Evolutionary conservation across 495 filamentous ascomycete species (phyloP), one percentile per base, ranked within the genome.

Genomic region (Lineolata rhizophorae): DNA sequence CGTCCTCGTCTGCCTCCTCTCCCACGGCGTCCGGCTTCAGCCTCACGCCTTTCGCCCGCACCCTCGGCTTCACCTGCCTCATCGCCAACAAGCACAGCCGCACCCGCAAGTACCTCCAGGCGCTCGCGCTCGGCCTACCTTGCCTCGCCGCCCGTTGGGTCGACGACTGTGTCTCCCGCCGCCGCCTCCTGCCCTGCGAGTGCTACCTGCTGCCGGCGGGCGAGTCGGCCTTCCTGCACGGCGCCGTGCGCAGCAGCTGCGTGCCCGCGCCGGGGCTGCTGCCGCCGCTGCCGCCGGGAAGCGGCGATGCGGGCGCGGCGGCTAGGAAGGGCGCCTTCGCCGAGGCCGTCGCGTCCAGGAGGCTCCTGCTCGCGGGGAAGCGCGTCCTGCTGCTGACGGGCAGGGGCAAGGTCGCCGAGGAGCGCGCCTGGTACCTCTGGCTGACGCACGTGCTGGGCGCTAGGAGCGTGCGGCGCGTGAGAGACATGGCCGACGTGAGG

Each of bases 51-150:
- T 49, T 52, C 9, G 64, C 69, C 18, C 48, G 58, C 12, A 47
- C 58, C 8, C 52, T 74, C 0, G 79, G 81, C 3, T 95, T 97
- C 49, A 64, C 72, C 1, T 80, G 76, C 15, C 55, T 95, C 12
- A 82, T 97, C 37, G 73, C 87, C 0, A 77, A 94, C 48, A 65
- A 65, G 18, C 73, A 93, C 50, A 90, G 76, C 9, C 71, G 87
- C n/a, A 75, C 76, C 34, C 67, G 71, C 21, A 97, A 97, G 40
- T 93, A 87, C 51, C 76, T 97, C 62, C 85, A 95, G 49, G 87
- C 87, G 0, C 68, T 97, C 9, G 84, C 90, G 5, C 64, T 97
- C 3, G 79, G 80, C 3, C 48, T 97, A 1, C 90, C 90, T 0
- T 90, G 81, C 40, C 60, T 97, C 4, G 69, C 74, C 3, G 61